Evolutionary conservation across 1,284 basidiomycete genomes (phyloP).

Genomic region (Ceratobasidium sp.): DNA sequence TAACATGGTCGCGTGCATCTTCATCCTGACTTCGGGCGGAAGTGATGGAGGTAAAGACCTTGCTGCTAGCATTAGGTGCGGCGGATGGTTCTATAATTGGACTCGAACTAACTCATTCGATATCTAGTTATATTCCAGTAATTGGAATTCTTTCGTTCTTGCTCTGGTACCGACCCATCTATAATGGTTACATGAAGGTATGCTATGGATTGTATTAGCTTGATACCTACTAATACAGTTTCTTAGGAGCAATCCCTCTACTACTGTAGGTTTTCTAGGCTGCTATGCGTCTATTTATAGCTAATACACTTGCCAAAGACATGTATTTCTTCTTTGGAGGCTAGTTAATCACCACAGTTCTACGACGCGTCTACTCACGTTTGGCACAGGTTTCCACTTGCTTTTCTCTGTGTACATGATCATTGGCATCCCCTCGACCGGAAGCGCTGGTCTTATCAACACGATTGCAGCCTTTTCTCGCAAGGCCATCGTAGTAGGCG

Average conservation of each 20-base stretch:
- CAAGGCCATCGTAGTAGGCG: conserved; percentile 73
- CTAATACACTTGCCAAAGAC: conserved; percentile 64
- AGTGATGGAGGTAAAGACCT: conserved; percentile 83
- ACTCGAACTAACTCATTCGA: conserved; percentile 45
- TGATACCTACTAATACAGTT: conserved; percentile 82
- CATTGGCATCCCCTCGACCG: conserved; percentile 86
- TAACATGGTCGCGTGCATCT: conserved; percentile 92
- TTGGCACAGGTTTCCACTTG: conserved; percentile 75
- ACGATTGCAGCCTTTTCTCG: conserved; percentile 81
- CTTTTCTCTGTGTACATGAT: conserved; percentile 91
- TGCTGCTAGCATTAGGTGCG: conserved; percentile 80
- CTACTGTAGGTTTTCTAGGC: conserved; percentile 67
- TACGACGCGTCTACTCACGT: neutral
- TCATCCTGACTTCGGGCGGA: conserved; percentile 81
- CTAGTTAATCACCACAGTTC: neutral
- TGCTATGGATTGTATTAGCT: conserved; percentile 65
- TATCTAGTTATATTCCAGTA: conserved; percentile 79
- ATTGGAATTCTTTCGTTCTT: conserved; percentile 87
- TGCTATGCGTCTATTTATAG: neutral
- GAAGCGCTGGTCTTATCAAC: conserved; percentile 94
- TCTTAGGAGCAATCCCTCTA: conserved; percentile 83
- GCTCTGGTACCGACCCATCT: conserved; percentile 94
- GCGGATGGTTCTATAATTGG: conserved; percentile 50
- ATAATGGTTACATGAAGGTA: conserved; percentile 97
- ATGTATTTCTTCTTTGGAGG: conserved; percentile 95